Conservation (phyloP, 352 stramenopile species). For the Pythium aristosporum region DNA sequence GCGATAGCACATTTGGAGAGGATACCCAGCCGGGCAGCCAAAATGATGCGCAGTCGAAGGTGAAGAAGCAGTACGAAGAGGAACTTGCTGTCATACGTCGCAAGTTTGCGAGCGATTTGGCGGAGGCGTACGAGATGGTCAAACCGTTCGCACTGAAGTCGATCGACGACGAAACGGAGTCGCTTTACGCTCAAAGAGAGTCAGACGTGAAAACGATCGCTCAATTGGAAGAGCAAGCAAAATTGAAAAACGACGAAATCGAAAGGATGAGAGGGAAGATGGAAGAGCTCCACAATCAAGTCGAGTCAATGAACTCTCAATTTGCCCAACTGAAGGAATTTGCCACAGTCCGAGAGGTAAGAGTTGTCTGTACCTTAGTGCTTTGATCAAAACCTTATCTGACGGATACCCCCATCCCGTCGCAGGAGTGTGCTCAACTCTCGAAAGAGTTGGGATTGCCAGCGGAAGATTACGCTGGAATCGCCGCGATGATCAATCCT, state of each 20-base stretch:
- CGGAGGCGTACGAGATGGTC: constrained; percentile 11
- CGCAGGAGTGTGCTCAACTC: constrained; percentile 14
- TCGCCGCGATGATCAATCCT: constrained; percentile 15
- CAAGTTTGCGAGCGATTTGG: constrained; percentile 14
- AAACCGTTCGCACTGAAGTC: constrained; percentile 17
- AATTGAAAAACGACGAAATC: background rate
- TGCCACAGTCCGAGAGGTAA: constrained; percentile 14
- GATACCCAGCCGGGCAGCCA: background rate
- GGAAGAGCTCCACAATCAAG: constrained; percentile 4
- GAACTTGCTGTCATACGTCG: background rate
- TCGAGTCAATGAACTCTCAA: constrained; percentile 22
- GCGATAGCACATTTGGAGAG: background rate
- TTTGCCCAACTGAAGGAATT: constrained; percentile 16
- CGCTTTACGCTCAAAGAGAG: constrained; percentile 5
- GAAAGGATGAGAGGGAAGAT: constrained; percentile 1
- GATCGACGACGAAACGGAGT: constrained; percentile 10
- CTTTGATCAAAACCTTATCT: background rate
- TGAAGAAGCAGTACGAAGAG: constrained; percentile 14
- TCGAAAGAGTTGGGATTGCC: constrained; percentile 11
- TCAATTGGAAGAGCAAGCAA: constrained; percentile 7
- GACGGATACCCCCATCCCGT: background rate
- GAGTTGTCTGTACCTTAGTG: background rate
- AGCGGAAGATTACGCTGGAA: constrained; percentile 10
- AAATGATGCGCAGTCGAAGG: background rate
- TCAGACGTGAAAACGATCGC: constrained; percentile 9